A percentile compares a stretch with the other conserved stretches of the same genome.
Evolutionary conservation across 106 monocot species (phyloP).

Genomic region (Dendrobium officinale): DNA sequence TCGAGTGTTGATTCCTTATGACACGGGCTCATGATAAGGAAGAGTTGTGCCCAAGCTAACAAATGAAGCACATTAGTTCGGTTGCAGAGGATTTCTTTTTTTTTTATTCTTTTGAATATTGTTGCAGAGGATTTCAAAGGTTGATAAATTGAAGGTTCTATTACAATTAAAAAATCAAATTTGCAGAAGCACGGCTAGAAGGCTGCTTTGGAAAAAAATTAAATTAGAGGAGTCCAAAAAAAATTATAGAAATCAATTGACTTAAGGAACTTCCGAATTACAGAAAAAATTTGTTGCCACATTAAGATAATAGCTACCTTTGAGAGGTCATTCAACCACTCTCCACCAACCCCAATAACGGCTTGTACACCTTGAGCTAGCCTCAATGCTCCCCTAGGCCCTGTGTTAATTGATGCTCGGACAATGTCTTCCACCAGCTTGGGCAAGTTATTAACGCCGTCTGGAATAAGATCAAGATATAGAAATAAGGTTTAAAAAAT

Average conservation of each 20-base stretch:
- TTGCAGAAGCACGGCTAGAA: neutral
- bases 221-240: neutral
- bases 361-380: conserved; percentile 89
- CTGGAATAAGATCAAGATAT: conserved; percentile 27
- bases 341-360: conserved; percentile 79
- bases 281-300: neutral
- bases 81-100: neutral
- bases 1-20: neutral
- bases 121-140: neutral
- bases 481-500: neutral
- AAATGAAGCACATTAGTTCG: neutral
- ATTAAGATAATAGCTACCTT: conserved; percentile 32
- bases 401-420: conserved; percentile 79
- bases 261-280: neutral
- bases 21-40: neutral
- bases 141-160: neutral
- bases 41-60: neutral
- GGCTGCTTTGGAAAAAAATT: neutral
- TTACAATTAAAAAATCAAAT: neutral
- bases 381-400: conserved; percentile 79
- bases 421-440: conserved; percentile 86
- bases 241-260: neutral
- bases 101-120: no score
- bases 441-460: conserved; percentile 65
- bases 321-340: conserved; percentile 88